These are phyloP conservation scores for Xeromyces bisporus DNA, from an alignment of 495 filamentous ascomycete species.

Conservation along the genomic window DNA sequence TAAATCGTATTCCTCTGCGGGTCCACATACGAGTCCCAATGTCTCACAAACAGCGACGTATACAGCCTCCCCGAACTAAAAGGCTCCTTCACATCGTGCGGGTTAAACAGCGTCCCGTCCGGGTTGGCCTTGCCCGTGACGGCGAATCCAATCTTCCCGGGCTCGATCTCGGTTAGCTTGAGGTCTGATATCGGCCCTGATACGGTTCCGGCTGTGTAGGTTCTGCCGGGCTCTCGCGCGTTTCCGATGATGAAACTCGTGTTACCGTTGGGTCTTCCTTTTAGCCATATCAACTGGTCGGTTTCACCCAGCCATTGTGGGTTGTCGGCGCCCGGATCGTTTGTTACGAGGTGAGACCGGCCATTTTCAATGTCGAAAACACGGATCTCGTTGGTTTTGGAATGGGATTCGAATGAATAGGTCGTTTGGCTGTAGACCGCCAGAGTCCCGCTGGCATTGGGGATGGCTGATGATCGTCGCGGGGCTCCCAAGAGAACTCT, in stretches of 20 bases:
- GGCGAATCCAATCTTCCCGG: constrained; percentile 52
- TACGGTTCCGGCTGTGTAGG: constrained; percentile 46
- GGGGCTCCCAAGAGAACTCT: constrained; percentile 70
- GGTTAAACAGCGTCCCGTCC: constrained; percentile 40
- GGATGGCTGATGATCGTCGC: constrained; percentile 56
- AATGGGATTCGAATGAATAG: constrained; percentile 72
- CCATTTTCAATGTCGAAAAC: constrained; percentile 56
- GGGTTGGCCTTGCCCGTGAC: constrained; percentile 41
- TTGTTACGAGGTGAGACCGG: constrained; percentile 46
- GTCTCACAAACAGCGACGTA: constrained; percentile 38
- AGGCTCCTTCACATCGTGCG: constrained; percentile 35
- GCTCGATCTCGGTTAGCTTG: constrained; percentile 44
- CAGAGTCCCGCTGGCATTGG: constrained; percentile 52
- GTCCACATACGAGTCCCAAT: constrained; percentile 43
- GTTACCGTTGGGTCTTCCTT: constrained; percentile 44
- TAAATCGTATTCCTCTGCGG: constrained; percentile 57
- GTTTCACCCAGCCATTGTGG: constrained; percentile 58
- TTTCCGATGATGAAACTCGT: constrained; percentile 45
- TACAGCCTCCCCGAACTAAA: constrained; percentile 36
- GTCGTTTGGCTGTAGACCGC: constrained; percentile 58
- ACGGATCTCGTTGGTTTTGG: constrained; percentile 55
- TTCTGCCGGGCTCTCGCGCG: constrained; percentile 36
- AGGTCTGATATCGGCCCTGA: constrained; percentile 56
- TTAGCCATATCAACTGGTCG: constrained; percentile 49
- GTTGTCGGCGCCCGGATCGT: constrained; percentile 44